These are phyloP conservation scores for Candida sanyaensis DNA, from an alignment of 1,139 yeast genomes.

Conservation along the genomic window DNA sequence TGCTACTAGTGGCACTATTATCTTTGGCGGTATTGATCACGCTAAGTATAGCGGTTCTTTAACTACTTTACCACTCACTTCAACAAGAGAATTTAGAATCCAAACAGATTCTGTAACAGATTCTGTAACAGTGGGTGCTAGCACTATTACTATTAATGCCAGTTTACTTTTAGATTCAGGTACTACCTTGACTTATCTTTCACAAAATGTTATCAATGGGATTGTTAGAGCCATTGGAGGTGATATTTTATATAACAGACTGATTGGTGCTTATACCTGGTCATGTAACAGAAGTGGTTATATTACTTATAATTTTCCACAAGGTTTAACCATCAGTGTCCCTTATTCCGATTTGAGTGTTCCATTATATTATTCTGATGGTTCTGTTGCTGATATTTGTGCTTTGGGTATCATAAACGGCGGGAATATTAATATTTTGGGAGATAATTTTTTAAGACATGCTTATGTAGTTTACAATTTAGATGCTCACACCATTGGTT, in stretches of 20 bases:
- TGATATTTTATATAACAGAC: background rate
- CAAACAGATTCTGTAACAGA: no score
- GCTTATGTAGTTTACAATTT: constrained; percentile 76
- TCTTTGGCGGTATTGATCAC: constrained; percentile 33
- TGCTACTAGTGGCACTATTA: constrained; percentile 22
- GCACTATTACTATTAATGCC: background rate
- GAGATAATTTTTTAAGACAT: constrained; percentile 67
- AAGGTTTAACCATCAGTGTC: constrained; percentile 29
- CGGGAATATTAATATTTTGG: constrained; percentile 34
- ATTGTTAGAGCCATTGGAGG: constrained; percentile 26
- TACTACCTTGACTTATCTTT: constrained; percentile 30
- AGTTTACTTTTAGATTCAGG: constrained; percentile 23
- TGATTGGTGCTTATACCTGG: constrained; percentile 7
- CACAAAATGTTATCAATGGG: constrained; percentile 17
- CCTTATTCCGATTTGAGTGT: constrained; percentile 23
- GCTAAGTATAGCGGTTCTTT: constrained; percentile 27
- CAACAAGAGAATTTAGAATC: constrained; percentile 5
- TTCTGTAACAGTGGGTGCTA: constrained; percentile 2
- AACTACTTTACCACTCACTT: constrained; percentile 7
- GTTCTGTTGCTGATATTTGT: constrained; percentile 7
- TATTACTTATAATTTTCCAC: constrained; percentile 29
- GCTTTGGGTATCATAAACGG: constrained; percentile 10
- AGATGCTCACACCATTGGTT: constrained; percentile 55
- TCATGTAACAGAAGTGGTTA: constrained; percentile 8
- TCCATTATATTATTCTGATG: constrained; percentile 9